phyloP scores from a whole-genome alignment of 73 alveolate genomes.

The Paramecium pentaurelia region DNA sequence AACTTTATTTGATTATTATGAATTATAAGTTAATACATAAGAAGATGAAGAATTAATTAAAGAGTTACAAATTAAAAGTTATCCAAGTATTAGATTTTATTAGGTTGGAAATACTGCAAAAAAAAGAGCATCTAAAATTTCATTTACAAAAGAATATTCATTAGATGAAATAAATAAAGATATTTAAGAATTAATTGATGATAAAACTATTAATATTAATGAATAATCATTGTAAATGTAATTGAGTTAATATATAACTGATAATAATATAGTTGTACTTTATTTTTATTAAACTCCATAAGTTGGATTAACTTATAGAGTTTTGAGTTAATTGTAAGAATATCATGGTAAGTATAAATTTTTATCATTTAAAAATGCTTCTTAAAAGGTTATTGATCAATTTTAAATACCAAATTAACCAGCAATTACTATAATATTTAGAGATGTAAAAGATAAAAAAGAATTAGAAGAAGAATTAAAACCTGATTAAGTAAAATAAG shows the following conservation, averaged over 20 bases:
- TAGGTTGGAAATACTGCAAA: not conserved
- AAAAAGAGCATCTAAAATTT: not conserved
- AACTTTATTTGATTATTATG: not conserved
- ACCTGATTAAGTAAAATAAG: not conserved
- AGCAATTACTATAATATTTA: not conserved
- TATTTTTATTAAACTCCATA: not conserved
- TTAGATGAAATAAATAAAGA: conserved; percentile 16
- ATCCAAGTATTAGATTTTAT: not conserved
- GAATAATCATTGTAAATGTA: not conserved
- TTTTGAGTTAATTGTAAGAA: not conserved
- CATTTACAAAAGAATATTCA: not conserved
- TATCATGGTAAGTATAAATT: not conserved
- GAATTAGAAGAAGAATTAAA: conserved; percentile 34
- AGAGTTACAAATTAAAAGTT: not conserved
- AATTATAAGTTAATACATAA: not conserved
- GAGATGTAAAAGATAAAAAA: conserved; percentile 13
- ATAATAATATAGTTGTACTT: not conserved
- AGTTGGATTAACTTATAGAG: conserved; percentile 39
- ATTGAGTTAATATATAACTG: not conserved
- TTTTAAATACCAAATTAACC: not conserved
- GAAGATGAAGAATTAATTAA: not conserved
- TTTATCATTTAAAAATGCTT: not conserved
- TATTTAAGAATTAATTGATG: not conserved
- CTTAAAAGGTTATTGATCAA: not conserved
- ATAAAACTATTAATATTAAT: not conserved